phyloP scores from a whole-genome alignment of 176 grass and related monocot species.

The Puya raimondii region DNA sequence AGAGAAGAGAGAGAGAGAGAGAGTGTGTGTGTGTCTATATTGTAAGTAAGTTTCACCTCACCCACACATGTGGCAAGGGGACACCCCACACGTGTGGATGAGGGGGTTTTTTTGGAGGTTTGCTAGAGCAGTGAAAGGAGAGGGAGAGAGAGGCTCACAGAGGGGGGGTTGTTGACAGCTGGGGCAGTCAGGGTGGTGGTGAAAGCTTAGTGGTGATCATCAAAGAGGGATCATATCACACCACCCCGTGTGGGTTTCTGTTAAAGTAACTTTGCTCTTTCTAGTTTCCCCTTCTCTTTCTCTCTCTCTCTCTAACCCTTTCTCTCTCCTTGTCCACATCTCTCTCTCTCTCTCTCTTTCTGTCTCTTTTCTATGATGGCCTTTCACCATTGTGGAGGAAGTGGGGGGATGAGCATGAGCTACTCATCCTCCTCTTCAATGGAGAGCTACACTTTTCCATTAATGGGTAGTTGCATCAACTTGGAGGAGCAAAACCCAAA shows the following conservation, averaged over 20 bases:
- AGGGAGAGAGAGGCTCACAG: not conserved
- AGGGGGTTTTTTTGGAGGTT: not conserved
- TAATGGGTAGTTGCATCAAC: constrained; percentile 1
- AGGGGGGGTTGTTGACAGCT: not conserved
- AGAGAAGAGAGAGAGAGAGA: too few relatives aligned
- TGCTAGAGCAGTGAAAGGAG: not conserved
- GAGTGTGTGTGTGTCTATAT: too few relatives aligned
- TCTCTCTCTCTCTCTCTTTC: constrained; percentile 31
- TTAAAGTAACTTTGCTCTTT: constrained; percentile 9
- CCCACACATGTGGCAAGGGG: not conserved
- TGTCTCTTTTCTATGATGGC: constrained; percentile 3
- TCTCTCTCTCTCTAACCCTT: not conserved
- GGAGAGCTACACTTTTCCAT: constrained; percentile 1
- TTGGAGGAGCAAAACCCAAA: not conserved
- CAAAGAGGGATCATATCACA: not conserved
- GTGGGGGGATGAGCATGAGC: not conserved
- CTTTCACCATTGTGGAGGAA: constrained; percentile 1
- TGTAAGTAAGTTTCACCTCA: too few relatives aligned
- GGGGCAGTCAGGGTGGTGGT: not conserved
- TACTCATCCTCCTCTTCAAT: not conserved
- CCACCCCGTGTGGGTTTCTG: constrained; percentile 16
- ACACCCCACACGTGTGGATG: constrained; percentile 17
- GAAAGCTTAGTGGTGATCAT: not conserved
- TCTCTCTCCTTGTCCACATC: constrained; percentile 40
- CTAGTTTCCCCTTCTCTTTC: not conserved